Conservation (phyloP, 805 yeast species). For the Zygoascus biomembranicola region DNA sequence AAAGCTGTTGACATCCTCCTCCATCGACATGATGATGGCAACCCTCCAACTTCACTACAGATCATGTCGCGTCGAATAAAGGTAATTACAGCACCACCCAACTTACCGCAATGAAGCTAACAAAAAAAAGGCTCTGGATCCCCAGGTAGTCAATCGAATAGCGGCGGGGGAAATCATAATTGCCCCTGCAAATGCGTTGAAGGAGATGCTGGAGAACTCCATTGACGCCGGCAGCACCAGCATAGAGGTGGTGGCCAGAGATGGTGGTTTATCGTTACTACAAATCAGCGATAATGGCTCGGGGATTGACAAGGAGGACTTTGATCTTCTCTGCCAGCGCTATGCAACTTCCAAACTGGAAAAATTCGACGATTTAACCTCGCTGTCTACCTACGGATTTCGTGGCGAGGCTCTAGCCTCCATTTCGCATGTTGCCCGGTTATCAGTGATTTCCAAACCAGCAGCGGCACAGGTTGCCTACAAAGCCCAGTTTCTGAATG, state of each 20-base stretch:
- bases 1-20: not conserved
- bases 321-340: constrained; percentile 75
- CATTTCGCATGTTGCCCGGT: constrained; percentile 80
- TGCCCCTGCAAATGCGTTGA: constrained; percentile 89
- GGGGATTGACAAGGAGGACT: constrained; percentile 65
- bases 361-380: constrained; percentile 64
- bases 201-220: constrained; percentile 87
- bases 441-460: constrained; percentile 73
- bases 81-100: not conserved
- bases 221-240: constrained; percentile 74
- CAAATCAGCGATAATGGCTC: constrained; percentile 86
- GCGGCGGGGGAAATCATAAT: constrained; percentile 97
- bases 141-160: constrained; percentile 72
- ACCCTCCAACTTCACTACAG: not conserved
- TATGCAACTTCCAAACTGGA: constrained; percentile 84
- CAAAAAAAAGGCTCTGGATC: constrained; percentile 41
- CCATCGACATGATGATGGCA: not conserved
- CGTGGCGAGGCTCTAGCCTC: constrained; percentile 96
- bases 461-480: constrained; percentile 56
- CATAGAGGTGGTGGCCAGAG: constrained; percentile 75
- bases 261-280: constrained; percentile 81
- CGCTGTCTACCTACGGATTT: constrained; percentile 80
- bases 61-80: not conserved
- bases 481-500: constrained; percentile 59
- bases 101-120: not conserved